phyloP scores from a whole-genome alignment of 148 eudicot genomes.

The Amaranthus hypochondriacus region DNA sequence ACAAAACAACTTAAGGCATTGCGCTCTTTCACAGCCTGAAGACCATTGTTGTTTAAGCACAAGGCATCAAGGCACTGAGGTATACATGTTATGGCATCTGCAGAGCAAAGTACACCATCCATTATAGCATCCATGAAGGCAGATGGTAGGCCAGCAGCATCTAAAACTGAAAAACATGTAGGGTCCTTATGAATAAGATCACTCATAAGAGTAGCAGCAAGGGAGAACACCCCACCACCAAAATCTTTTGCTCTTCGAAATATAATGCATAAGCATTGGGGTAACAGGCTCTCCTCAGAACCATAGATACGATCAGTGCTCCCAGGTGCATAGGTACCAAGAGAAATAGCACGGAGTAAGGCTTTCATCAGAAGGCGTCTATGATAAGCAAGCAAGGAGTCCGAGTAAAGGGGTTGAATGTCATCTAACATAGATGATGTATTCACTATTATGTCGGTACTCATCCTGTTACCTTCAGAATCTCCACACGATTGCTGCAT shows the following conservation, averaged over 20 bases:
- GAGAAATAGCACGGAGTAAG: slow-evolving; percentile 85
- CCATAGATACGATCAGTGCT: slow-evolving; percentile 74
- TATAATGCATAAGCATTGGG: slow-evolving; percentile 79
- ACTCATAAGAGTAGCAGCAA: slow-evolving; percentile 91
- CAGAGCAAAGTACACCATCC: slow-evolving; percentile 88
- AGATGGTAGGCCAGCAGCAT: slow-evolving; percentile 87
- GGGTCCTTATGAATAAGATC: slow-evolving; percentile 97
- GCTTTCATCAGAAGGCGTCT: slow-evolving; percentile 89
- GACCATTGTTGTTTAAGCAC: slow-evolving; percentile 86
- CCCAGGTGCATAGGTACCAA: slow-evolving; percentile 96
- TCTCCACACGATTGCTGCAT: slow-evolving; percentile 42
- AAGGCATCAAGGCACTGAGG: slow-evolving; percentile 98
- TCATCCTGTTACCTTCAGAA: slow-evolving; percentile 32
- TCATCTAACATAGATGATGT: slow-evolving; percentile 52
- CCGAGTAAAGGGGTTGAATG: slow-evolving; percentile 72
- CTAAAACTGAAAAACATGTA: slow-evolving; percentile 77
- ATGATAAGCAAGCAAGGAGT: slow-evolving; percentile 75
- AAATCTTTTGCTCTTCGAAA: slow-evolving; percentile 90
- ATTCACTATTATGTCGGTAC: slow-evolving; percentile 29
- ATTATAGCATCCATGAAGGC: slow-evolving; percentile 85
- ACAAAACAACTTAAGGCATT: slow-evolving; percentile 95
- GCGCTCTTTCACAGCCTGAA: slow-evolving; percentile 86
- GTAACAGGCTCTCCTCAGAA: slow-evolving; percentile 86
- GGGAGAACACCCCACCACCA: slow-evolving; percentile 96
- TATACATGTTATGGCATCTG: slow-evolving; percentile 93